phyloP scores from a whole-genome alignment of 345 rosid species.

The Arabidopsis suecica region DNA sequence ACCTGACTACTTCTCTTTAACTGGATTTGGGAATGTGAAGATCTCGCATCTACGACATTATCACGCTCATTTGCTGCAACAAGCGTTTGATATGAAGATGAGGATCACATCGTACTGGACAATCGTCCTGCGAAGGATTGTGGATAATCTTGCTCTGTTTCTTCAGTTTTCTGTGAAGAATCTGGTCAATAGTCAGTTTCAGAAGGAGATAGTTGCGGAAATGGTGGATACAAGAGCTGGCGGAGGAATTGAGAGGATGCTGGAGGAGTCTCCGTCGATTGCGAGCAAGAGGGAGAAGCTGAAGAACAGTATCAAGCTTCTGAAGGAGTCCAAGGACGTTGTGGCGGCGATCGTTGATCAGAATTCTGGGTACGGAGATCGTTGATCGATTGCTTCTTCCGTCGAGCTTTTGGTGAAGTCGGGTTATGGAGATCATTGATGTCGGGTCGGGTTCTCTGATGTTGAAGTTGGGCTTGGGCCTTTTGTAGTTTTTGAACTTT shows the following conservation, averaged over 20 bases:
- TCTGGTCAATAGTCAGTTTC: conserved; percentile 36
- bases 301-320: conserved; percentile 34
- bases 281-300: conserved; percentile 48
- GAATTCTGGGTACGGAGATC: neutral
- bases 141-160: conserved; percentile 42
- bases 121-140: conserved; percentile 39
- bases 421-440: too few relatives aligned
- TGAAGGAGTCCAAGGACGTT: conserved; percentile 47
- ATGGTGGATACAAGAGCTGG: conserved; percentile 12
- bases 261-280: conserved; percentile 41
- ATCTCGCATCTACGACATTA: conserved; percentile 10
- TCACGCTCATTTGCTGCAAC: neutral
- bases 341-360: conserved; percentile 40
- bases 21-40: conserved; percentile 10
- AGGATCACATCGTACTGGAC: conserved; percentile 46
- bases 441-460: neutral
- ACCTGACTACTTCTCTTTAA: neutral
- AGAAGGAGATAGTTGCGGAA: conserved; percentile 38
- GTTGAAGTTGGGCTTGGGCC: neutral
- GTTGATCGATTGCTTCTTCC: neutral
- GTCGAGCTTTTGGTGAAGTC: neutral
- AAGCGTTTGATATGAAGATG: conserved; percentile 44
- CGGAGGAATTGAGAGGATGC: conserved; percentile 29
- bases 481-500: neutral
- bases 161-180: conserved; percentile 33